phyloP scores from a whole-genome alignment of 2,329 filamentous ascomycete genomes.

The Phaeophleospora eucalypticola region DNA sequence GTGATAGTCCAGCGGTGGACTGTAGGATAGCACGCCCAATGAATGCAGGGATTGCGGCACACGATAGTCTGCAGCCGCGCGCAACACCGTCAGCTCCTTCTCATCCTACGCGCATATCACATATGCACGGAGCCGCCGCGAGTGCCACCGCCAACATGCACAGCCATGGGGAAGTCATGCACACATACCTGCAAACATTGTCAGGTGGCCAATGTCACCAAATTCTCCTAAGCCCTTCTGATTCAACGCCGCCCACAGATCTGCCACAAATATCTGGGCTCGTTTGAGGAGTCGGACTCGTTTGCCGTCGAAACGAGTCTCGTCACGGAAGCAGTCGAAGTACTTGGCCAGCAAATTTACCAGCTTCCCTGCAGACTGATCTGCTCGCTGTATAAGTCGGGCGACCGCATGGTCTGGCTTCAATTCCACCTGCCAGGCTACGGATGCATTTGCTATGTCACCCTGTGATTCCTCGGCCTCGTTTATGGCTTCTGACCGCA shows the following conservation, averaged over 20 bases:
- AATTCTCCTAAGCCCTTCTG: slow-evolving; percentile 76
- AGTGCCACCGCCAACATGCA: not conserved
- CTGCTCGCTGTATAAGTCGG: slow-evolving; percentile 68
- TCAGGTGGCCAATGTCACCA: slow-evolving; percentile 87
- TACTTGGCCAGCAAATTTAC: slow-evolving; percentile 80
- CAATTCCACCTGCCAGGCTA: not conserved
- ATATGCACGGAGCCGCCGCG: slow-evolving; percentile 6
- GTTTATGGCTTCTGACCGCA: not conserved
- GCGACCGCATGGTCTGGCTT: slow-evolving; percentile 51
- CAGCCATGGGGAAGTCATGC: not conserved
- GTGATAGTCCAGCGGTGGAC: slow-evolving; percentile 68
- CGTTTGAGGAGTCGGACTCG: slow-evolving; percentile 83
- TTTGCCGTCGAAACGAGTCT: slow-evolving; percentile 68
- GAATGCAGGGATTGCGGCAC: slow-evolving; percentile 88
- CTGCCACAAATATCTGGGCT: slow-evolving; percentile 92
- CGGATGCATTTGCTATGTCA: not conserved
- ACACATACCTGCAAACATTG: slow-evolving; percentile 76
- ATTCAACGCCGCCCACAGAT: slow-evolving; percentile 93
- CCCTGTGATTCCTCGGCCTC: not conserved
- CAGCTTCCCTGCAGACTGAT: slow-evolving; percentile 74
- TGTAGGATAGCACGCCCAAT: slow-evolving; percentile 78
- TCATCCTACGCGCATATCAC: not conserved
- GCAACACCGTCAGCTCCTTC: slow-evolving; percentile 10
- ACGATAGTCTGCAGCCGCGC: slow-evolving; percentile 65
- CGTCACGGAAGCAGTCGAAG: slow-evolving; percentile 83